phyloP scores from a whole-genome alignment of 1,139 yeast genomes.

The Taphrina pruni region DNA sequence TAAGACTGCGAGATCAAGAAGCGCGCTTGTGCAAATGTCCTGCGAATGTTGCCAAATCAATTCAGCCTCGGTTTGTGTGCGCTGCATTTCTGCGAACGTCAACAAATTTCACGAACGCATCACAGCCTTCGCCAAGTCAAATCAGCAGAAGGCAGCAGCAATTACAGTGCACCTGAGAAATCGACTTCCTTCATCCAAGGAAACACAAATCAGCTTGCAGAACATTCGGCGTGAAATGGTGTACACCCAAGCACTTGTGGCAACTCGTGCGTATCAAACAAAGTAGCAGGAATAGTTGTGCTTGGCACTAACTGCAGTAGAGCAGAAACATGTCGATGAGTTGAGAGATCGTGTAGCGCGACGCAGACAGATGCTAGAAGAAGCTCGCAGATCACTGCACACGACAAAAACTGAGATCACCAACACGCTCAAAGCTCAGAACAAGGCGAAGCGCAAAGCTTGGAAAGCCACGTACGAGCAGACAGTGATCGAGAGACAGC shows the following conservation, averaged over 20 bases:
- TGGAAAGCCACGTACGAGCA: slow-evolving; percentile 20
- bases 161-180: not conserved
- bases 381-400: slow-evolving; percentile 10
- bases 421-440: slow-evolving; percentile 6
- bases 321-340: slow-evolving; percentile 24
- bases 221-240: slow-evolving; percentile 28
- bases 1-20: not conserved
- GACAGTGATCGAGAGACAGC: slow-evolving; percentile 7
- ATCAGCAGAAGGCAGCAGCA: not conserved
- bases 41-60: slow-evolving; percentile 13
- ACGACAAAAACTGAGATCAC: not conserved
- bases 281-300: not conserved
- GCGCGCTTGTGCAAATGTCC: not conserved
- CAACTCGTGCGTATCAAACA: not conserved
- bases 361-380: slow-evolving; percentile 25
- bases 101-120: slow-evolving; percentile 6
- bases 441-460: slow-evolving; percentile 14
- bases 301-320: slow-evolving; percentile 10
- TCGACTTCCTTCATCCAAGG: slow-evolving; percentile 9
- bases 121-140: not conserved
- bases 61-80: slow-evolving; percentile 2
- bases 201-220: not conserved
- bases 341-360: slow-evolving; percentile 32
- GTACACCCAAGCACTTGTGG: slow-evolving; percentile 17
- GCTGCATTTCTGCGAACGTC: slow-evolving; percentile 10